Conservation (phyloP, 345 rosid genomes). For the Acer negundo region DNA sequence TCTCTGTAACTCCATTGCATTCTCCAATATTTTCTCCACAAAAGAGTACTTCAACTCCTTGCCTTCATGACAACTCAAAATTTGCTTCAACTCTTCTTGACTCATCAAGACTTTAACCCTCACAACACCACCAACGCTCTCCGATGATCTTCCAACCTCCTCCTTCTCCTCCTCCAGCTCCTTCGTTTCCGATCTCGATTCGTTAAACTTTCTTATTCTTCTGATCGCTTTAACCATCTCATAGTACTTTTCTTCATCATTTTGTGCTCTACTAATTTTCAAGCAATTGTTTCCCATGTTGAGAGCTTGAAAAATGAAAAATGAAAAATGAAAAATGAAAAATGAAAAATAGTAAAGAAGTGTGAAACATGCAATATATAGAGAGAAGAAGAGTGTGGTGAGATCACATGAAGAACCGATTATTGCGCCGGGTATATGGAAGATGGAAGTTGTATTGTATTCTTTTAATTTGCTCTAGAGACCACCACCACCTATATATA, state of each 20-base stretch:
- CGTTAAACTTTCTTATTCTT: background rate
- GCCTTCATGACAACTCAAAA: constrained; percentile 32
- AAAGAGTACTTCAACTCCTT: constrained; percentile 33
- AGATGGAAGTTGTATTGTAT: constrained; percentile 22
- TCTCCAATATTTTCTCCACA: constrained; percentile 44
- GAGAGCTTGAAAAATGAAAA: background rate
- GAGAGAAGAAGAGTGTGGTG: background rate
- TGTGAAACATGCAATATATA: constrained; percentile 15
- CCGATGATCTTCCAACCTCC: constrained; percentile 29
- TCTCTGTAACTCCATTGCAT: constrained; percentile 41
- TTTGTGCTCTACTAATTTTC: constrained; percentile 17
- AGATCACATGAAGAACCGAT: constrained; percentile 52
- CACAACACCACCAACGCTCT: constrained; percentile 31
- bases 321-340: background rate
- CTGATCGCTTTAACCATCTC: background rate
- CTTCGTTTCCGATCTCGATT: background rate
- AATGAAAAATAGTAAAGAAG: constrained; percentile 1
- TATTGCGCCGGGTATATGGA: constrained; percentile 51
- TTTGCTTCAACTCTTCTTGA: constrained; percentile 57
- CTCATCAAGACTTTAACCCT: constrained; percentile 66
- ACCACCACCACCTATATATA: background rate
- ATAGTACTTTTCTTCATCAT: constrained; percentile 1
- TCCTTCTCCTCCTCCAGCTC: constrained; percentile 12
- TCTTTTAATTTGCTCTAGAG: background rate
- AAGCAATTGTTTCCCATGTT: constrained; percentile 48